Conservation (phyloP, 1,284 basidiomycete genomes). For the Ceratobasidium sp. region DNA sequence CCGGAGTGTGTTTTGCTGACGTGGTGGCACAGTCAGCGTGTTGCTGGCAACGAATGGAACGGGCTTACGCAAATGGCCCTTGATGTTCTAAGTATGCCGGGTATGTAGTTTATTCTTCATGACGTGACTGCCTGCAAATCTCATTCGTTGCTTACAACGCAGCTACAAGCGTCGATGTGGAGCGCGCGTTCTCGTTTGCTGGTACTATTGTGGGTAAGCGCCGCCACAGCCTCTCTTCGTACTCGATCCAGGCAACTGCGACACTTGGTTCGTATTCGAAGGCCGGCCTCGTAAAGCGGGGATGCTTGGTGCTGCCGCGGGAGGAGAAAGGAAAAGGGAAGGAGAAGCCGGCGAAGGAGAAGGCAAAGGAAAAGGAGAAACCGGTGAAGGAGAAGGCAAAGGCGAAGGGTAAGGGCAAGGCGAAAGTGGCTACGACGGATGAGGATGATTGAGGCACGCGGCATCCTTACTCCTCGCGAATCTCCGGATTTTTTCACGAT, state of each 20-base stretch:
- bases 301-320: not conserved
- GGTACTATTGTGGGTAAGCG: not conserved
- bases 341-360: no score
- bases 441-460: no score
- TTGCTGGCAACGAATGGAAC: not conserved
- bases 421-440: no score
- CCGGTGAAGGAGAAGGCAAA: no score
- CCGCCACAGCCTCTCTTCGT: not conserved
- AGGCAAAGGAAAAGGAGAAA: no score
- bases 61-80: conserved; percentile 36
- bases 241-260: not conserved
- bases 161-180: conserved; percentile 15
- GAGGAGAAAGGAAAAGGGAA: no score
- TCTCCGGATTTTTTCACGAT: no score
- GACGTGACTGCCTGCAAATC: not conserved
- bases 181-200: not conserved
- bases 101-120: not conserved
- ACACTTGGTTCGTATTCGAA: not conserved
- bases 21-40: conserved; percentile 27
- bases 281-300: not conserved
- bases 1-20: no score
- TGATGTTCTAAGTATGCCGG: conserved; percentile 4
- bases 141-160: not conserved
- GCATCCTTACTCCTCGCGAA: no score
- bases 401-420: no score